phyloP scores from a whole-genome alignment of 1,139 yeast species.

The Candida sanyaensis region DNA sequence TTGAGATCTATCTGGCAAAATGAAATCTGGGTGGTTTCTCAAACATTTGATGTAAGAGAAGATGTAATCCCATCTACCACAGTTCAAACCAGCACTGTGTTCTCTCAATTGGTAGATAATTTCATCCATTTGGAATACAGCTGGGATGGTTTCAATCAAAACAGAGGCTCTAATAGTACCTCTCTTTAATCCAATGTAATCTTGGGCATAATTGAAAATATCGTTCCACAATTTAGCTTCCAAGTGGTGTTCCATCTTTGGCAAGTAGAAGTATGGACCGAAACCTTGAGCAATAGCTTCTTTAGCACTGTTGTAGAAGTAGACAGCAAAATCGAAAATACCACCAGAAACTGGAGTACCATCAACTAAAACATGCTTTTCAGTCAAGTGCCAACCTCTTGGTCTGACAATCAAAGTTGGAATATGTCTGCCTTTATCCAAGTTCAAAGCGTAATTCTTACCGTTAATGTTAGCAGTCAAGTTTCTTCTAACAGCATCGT shows the following conservation, averaged over 20 bases:
- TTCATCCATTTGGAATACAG: slow-evolving; percentile 82
- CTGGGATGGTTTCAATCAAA: slow-evolving; percentile 73
- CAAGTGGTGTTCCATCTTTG: slow-evolving; percentile 79
- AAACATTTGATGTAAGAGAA: slow-evolving; percentile 71
- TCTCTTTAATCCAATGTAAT: slow-evolving; percentile 62
- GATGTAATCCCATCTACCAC: slow-evolving; percentile 85
- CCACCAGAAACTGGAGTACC: slow-evolving; percentile 77
- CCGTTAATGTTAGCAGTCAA: slow-evolving; percentile 58
- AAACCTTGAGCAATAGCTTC: slow-evolving; percentile 61
- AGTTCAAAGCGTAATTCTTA: slow-evolving; percentile 62
- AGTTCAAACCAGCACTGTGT: slow-evolving; percentile 75
- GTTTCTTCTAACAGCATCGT: slow-evolving; percentile 78
- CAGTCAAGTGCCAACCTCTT: slow-evolving; percentile 84
- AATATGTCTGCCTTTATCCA: slow-evolving; percentile 42
- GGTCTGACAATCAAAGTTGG: slow-evolving; percentile 84
- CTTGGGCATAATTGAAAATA: slow-evolving; percentile 69
- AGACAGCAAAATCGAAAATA: slow-evolving; percentile 75
- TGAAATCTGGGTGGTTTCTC: slow-evolving; percentile 52
- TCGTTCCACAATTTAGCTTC: slow-evolving; percentile 84
- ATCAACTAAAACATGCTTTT: slow-evolving; percentile 70
- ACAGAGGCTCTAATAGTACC: slow-evolving; percentile 83
- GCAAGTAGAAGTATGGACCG: slow-evolving; percentile 79
- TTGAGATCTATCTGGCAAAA: slow-evolving; percentile 72
- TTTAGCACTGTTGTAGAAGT: slow-evolving; percentile 72
- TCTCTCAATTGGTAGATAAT: slow-evolving; percentile 74